These are phyloP conservation scores for Agastache rugosa DNA, from an alignment of 257 asterid genomes.

Conservation along the genomic window DNA sequence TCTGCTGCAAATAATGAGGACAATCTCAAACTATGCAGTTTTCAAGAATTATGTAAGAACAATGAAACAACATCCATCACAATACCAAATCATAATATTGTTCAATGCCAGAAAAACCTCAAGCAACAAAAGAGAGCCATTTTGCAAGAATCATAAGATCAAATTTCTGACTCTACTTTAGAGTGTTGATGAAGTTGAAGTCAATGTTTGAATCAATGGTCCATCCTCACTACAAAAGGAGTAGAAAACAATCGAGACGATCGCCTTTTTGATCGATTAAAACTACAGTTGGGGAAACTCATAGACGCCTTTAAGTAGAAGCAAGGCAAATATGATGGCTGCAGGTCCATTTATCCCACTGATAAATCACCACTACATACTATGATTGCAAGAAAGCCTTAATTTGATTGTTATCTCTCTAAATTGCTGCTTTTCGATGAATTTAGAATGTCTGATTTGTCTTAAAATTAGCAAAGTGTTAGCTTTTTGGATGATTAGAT, in stretches of 20 bases:
- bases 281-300: conserved; percentile 14
- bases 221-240: conserved; percentile 40
- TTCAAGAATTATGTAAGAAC: no score
- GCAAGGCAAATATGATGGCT: conserved; percentile 39
- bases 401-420: neutral
- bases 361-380: conserved; percentile 28
- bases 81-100: no score
- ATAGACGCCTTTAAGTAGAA: conserved; percentile 40
- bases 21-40: no score
- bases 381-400: conserved; percentile 27
- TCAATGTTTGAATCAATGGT: conserved; percentile 31
- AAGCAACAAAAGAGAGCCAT: neutral
- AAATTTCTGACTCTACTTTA: neutral
- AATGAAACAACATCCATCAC: no score
- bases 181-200: conserved; percentile 22
- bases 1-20: no score
- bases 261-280: conserved; percentile 20
- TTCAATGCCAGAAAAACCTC: conserved; percentile 5
- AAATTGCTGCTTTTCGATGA: neutral
- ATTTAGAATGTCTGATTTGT: neutral
- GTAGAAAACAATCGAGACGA: neutral
- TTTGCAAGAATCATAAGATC: neutral
- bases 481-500: neutral
- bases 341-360: conserved; percentile 37
- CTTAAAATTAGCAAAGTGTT: neutral